phyloP scores from a whole-genome alignment of 2,329 filamentous ascomycete species.

The Fusarium lateritium region DNA sequence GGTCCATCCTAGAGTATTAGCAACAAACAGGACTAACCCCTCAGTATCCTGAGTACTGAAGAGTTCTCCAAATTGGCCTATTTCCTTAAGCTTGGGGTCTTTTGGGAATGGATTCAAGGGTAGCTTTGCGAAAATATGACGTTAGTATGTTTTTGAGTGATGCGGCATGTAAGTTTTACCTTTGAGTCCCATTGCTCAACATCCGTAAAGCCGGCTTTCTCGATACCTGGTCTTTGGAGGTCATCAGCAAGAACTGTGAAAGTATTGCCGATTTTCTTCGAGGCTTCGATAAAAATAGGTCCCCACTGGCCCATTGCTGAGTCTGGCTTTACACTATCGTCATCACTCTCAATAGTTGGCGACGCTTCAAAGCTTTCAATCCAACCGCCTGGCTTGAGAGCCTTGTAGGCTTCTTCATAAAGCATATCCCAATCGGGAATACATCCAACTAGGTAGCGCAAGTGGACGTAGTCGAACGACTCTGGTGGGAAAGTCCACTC shows the following conservation, averaged over 20 bases:
- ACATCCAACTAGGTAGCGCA: conserved; percentile 37
- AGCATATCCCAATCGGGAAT: conserved; percentile 33
- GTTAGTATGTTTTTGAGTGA: background rate
- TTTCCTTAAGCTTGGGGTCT: conserved; percentile 36
- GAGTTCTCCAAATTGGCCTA: conserved; percentile 38
- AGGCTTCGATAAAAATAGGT: conserved; percentile 35
- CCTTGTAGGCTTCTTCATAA: conserved; percentile 21
- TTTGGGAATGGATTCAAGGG: conserved; percentile 38
- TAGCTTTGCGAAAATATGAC: background rate
- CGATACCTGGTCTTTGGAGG: conserved; percentile 21
- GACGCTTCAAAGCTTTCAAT: conserved; percentile 35
- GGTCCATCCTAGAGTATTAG: conserved; percentile 35
- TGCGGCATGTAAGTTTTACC: background rate
- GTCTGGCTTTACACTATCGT: conserved; percentile 27
- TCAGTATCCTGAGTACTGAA: conserved; percentile 41
- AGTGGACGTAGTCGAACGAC: conserved; percentile 39
- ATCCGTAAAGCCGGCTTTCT: conserved; percentile 32
- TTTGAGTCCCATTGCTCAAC: conserved; percentile 41
- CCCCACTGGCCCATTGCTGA: conserved; percentile 34
- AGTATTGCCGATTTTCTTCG: conserved; percentile 31
- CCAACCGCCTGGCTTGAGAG: conserved; percentile 36
- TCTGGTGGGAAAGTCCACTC: conserved; percentile 37
- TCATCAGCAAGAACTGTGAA: conserved; percentile 38
- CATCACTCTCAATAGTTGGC: conserved; percentile 32
- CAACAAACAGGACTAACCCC: conserved; percentile 34